Percentiles rank a stretch among this genome's conserved stretches.
Conservation (phyloP, 2,329 filamentous ascomycete species). For the Neofusicoccum ribis region DNA sequence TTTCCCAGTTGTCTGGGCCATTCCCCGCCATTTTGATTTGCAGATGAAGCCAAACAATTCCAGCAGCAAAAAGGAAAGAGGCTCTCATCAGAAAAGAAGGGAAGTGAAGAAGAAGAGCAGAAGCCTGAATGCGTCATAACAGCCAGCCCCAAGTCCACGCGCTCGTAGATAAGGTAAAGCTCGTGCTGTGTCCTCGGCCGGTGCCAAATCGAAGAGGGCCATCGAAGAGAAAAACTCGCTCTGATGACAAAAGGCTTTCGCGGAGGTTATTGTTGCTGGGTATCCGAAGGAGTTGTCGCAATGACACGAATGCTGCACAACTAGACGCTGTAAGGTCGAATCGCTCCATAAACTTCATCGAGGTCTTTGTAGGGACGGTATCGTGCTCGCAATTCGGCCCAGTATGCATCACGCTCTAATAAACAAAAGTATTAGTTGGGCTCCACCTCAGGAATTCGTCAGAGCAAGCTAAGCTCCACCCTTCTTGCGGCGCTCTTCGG, state of each 20-base stretch:
- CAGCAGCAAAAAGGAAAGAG: slow-evolving; percentile 4
- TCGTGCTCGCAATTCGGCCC: slow-evolving; percentile 7
- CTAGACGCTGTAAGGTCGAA: slow-evolving; percentile 11
- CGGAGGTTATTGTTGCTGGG: neutral
- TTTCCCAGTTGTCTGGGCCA: neutral
- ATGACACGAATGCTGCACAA: slow-evolving; percentile 12
- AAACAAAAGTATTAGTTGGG: slow-evolving; percentile 14
- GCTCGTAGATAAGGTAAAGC: neutral
- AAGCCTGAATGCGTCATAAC: slow-evolving; percentile 4
- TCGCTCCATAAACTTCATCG: slow-evolving; percentile 13
- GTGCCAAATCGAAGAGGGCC: neutral
- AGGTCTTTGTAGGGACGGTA: slow-evolving; percentile 5
- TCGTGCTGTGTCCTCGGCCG: neutral
- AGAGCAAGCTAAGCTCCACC: slow-evolving; percentile 31
- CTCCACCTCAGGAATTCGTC: neutral
- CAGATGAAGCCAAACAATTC: slow-evolving; percentile 1
- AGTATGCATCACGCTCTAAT: slow-evolving; percentile 14
- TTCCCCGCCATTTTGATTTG: neutral
- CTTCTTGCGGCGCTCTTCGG: slow-evolving; percentile 66
- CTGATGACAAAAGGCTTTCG: neutral
- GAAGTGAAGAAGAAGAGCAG: neutral
- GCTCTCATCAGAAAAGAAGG: neutral
- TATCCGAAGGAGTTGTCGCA: slow-evolving; percentile 7
- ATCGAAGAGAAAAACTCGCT: neutral
- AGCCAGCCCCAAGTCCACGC: neutral